Percentiles rank a stretch among this genome's conserved stretches.
Conservation (phyloP, 441 rosid species). For the Codiaeum variegatum region DNA sequence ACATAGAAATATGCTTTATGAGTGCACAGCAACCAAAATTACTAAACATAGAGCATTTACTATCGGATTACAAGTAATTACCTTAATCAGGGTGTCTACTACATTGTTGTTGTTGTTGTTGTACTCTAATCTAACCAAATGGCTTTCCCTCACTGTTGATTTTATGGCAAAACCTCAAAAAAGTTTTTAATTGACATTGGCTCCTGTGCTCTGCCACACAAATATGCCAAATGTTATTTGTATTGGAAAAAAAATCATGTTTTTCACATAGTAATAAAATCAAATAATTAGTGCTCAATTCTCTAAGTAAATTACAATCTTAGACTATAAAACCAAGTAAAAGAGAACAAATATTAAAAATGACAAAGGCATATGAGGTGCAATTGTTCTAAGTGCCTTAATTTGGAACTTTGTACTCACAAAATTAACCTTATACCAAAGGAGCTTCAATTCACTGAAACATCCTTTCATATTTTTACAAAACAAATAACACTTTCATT, state of each 20-base stretch:
- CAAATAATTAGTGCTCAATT: neutral
- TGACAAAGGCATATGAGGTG: neutral
- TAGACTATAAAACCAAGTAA: neutral
- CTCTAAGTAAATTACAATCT: neutral
- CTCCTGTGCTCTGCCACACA: slow-evolving; percentile 66
- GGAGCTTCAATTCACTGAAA: neutral
- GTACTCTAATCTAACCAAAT: slow-evolving; percentile 65
- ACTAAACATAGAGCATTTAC: neutral
- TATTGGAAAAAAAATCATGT: neutral
- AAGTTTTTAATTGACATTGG: slow-evolving; percentile 84
- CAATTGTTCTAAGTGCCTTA: neutral
- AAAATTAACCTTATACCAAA: neutral
- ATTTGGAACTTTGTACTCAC: neutral
- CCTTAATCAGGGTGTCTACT: slow-evolving; percentile 70
- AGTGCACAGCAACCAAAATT: neutral
- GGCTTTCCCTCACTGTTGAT: slow-evolving; percentile 87
- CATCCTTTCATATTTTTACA: neutral
- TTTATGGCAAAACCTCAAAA: slow-evolving; percentile 86
- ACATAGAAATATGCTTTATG: neutral
- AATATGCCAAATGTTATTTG: neutral
- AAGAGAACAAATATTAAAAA: neutral
- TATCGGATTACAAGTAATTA: slow-evolving; percentile 16
- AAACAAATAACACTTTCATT: neutral
- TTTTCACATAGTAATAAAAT: neutral
- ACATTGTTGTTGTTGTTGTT: too few species aligned